Conservation (phyloP, 2,329 filamentous ascomycete species). For the Fusarium coffeatum region DNA sequence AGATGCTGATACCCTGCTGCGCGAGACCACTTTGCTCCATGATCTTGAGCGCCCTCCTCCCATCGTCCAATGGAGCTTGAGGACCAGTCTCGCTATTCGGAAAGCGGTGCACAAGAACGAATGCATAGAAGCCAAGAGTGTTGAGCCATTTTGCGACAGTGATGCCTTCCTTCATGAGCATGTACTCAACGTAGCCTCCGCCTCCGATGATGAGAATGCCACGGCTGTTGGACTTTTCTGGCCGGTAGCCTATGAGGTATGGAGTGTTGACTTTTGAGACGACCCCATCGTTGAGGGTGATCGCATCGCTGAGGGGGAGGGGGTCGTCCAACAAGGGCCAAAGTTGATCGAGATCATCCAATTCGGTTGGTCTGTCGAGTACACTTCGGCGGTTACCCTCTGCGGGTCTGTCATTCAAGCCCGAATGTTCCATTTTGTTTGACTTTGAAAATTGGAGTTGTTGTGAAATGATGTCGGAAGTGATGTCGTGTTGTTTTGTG, state of each 20-base stretch:
- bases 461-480: fast-evolving
- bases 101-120: constrained; percentile 43
- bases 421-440: background rate
- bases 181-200: constrained; percentile 39
- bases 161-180: constrained; percentile 41
- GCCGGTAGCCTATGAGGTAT: constrained; percentile 37
- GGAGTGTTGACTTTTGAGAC: constrained; percentile 32
- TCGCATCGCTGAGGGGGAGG: constrained; percentile 26
- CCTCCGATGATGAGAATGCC: constrained; percentile 37
- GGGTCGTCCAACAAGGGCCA: constrained; percentile 33
- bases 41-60: constrained; percentile 35
- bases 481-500: background rate
- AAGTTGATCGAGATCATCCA: constrained; percentile 6
- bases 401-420: background rate
- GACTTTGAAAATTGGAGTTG: fast-evolving
- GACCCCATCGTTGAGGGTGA: constrained; percentile 35
- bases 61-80: constrained; percentile 39
- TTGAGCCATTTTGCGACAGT: constrained; percentile 39
- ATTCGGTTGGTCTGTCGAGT: background rate
- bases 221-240: constrained; percentile 29
- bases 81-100: constrained; percentile 23
- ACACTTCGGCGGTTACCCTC: fast-evolving
- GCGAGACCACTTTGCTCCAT: constrained; percentile 29
- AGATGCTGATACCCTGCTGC: constrained; percentile 28
- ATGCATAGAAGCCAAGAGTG: constrained; percentile 39